Evolutionary conservation across 495 filamentous ascomycete species (phyloP).

Genomic region (Aspergillus ellipticus): DNA sequence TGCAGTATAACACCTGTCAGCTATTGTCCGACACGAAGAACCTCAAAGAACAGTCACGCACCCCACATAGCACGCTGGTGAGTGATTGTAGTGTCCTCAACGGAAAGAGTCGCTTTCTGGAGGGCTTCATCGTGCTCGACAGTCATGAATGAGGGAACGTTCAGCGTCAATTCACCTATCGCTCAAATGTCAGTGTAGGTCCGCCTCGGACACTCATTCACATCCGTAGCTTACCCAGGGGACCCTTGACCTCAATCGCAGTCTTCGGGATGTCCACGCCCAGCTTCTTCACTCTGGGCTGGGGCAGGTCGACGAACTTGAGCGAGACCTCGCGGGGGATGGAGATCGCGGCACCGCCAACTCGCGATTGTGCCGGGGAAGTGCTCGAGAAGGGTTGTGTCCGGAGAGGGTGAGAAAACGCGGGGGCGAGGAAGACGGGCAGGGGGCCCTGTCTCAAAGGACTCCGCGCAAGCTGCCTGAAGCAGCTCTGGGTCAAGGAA

Average conservation of each 20-base stretch:
- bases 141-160: slow-evolving; percentile 68
- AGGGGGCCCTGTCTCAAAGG: slow-evolving; percentile 39
- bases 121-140: slow-evolving; percentile 59
- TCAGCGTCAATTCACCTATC: slow-evolving; percentile 65
- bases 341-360: slow-evolving; percentile 76
- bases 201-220: not conserved
- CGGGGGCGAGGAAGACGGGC: slow-evolving; percentile 71
- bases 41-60: slow-evolving; percentile 43
- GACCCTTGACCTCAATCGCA: slow-evolving; percentile 66
- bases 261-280: slow-evolving; percentile 54
- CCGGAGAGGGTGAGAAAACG: slow-evolving; percentile 52
- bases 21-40: not conserved
- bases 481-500: slow-evolving; percentile 37
- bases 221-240: slow-evolving; percentile 54
- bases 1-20: slow-evolving; percentile 32
- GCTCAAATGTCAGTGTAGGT: slow-evolving; percentile 7
- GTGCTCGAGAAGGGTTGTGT: slow-evolving; percentile 70
- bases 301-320: slow-evolving; percentile 56
- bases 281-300: slow-evolving; percentile 41
- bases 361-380: slow-evolving; percentile 64
- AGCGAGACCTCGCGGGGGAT: slow-evolving; percentile 81
- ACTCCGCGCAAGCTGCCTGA: slow-evolving; percentile 39
- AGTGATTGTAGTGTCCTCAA: slow-evolving; percentile 58
- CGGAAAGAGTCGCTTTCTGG: slow-evolving; percentile 59
- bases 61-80: slow-evolving; percentile 98